Base-by-base conservation (phyloP, 2,329 filamentous ascomycete species). In the Hymenoscyphus occultus region DNA sequence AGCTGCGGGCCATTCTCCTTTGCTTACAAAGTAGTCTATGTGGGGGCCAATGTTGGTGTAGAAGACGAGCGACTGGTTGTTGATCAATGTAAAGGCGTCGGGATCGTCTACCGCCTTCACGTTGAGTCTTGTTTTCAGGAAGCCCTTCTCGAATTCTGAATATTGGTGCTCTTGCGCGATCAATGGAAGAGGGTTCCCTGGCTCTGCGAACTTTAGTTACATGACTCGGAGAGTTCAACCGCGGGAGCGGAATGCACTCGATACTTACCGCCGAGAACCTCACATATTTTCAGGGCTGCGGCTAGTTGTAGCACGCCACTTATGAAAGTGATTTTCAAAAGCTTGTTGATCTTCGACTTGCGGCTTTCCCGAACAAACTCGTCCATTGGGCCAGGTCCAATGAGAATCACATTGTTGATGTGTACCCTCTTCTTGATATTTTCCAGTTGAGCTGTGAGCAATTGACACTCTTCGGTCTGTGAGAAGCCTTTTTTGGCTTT, bases 21-120 rank as follows among this genome's bases (percentile, higher is more conserved):
- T n/a, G 45, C 45, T 51, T 51, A 51, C 19, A 22, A 51, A 51
- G 45, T 51, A 51, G 45, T 51, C 45, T n/a, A 51, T 51, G 10
- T 19, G n/a, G n/a, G 45, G 45, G 45, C 19, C 45, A 22, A 51
- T 51, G 5, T 12, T 12, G 10, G n/a, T 51, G 9, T 22, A 51
- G 19, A 51, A 51, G 7, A 51, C 45, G n/a, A 51, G 6, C 5
- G 45, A 51, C 12, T 51, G 5, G 45, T 16, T 51, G 3, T 51
- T 51, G 45, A 51, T 51, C 45, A 51, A 10, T 16, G 45, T 16
- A 51, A 51, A 51, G 12, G n/a, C 45, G 45, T 51, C 45, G 6
- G 45, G 45, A 12, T 51, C 45, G 19, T 51, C 45, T n/a, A 51
- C 45, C 19, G 45, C 19, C 7, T n/a, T 22, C 1, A 51, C n/a